Evolutionary conservation across 495 filamentous ascomycete species (phyloP).

Genomic region (Penicillium nucicola): DNA sequence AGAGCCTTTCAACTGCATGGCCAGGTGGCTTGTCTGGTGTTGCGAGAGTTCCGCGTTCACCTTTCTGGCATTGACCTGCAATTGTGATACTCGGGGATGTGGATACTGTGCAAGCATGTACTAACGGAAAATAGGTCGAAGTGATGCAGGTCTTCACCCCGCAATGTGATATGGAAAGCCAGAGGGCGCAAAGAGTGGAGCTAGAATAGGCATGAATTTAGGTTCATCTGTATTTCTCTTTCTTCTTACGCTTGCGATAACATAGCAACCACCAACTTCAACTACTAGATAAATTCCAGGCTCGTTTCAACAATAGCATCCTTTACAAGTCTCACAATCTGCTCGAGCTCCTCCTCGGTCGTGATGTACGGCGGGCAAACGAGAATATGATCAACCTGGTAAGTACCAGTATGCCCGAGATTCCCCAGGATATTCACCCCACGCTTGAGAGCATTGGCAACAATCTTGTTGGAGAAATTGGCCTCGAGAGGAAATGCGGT

Average conservation of each 20-base stretch:
- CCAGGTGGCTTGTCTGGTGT: too few species aligned
- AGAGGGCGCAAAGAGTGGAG: too few species aligned
- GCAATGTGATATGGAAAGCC: too few species aligned
- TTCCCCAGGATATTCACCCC: constrained; percentile 16
- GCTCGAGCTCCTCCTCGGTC: constrained; percentile 46
- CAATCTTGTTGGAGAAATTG: constrained; percentile 11
- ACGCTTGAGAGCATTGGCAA: constrained; percentile 3
- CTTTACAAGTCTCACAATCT: constrained; percentile 39
- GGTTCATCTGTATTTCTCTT: neutral
- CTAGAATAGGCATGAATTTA: too few species aligned
- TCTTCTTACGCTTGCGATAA: neutral
- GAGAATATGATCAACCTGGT: constrained; percentile 62
- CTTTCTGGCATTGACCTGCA: too few species aligned
- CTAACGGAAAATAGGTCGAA: too few species aligned
- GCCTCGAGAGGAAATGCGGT: constrained; percentile 34
- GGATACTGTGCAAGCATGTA: too few species aligned
- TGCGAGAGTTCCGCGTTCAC: too few species aligned
- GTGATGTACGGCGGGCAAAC: constrained; percentile 64
- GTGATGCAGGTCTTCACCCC: too few species aligned
- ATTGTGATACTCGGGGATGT: too few species aligned
- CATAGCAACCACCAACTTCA: too few species aligned
- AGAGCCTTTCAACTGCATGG: too few species aligned
- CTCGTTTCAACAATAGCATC: constrained; percentile 9
- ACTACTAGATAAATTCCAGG: neutral
- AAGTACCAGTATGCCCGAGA: constrained; percentile 43